Percentiles rank a stretch among this genome's conserved stretches.
These are phyloP conservation scores for Prosopis cineraria DNA, from an alignment of 306 rosid genomes.

Conservation along the genomic window DNA sequence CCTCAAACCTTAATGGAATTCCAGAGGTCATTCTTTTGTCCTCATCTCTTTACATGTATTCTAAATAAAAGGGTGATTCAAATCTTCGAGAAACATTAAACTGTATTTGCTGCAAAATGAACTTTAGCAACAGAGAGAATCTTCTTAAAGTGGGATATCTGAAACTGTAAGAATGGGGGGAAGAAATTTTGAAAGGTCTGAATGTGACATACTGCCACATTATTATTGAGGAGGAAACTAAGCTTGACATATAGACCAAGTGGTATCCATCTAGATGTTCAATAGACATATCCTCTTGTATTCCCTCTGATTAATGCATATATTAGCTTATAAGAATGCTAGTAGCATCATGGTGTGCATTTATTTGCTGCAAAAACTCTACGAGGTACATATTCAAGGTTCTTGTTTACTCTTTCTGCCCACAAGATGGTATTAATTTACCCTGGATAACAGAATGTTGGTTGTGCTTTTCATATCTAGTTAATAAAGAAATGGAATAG, in stretches of 20 bases:
- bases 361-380: not conserved
- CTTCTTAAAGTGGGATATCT: not conserved
- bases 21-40: not conserved
- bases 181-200: not conserved
- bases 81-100: not conserved
- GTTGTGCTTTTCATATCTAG: not conserved
- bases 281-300: not conserved
- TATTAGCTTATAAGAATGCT: not conserved
- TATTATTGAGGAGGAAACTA: not conserved
- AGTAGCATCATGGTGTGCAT: not conserved
- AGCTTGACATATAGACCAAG: not conserved
- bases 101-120: not conserved
- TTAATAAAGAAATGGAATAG: slow-evolving; percentile 3
- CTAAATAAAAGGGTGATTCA: not conserved
- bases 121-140: not conserved
- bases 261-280: not conserved
- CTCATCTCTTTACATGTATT: not conserved
- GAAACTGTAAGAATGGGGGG: not conserved
- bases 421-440: not conserved
- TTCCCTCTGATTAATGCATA: not conserved
- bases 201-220: not conserved
- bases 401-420: not conserved
- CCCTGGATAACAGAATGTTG: not conserved
- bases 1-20: no score
- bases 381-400: not conserved